phyloP scores from a whole-genome alignment of 768 basidiomycete species.

The Mycena latifolia region DNA sequence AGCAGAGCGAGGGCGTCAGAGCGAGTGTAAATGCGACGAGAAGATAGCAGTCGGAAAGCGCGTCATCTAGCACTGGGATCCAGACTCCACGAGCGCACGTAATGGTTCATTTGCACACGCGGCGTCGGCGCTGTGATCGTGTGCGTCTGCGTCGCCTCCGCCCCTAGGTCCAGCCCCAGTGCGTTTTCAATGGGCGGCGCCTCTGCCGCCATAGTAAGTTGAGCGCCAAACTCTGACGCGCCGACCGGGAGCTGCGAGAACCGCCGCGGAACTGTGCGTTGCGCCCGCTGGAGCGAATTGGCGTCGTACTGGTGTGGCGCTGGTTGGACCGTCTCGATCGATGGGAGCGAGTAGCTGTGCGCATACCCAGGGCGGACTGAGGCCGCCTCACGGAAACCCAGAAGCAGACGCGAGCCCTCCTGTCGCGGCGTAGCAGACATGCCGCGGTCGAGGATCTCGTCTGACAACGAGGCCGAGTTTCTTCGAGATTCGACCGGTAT shows the following conservation, averaged over 20 bases:
- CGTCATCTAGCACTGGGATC: background rate
- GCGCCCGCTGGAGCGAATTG: slow-evolving; percentile 9
- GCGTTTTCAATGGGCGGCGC: slow-evolving; percentile 29
- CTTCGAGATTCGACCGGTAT: background rate
- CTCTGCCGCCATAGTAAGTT: background rate
- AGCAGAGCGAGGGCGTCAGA: slow-evolving; percentile 3
- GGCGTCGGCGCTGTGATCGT: slow-evolving; percentile 33
- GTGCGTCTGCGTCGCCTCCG: slow-evolving; percentile 11
- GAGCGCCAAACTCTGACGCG: slow-evolving; percentile 12
- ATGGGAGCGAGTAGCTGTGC: slow-evolving; percentile 27
- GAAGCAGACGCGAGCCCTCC: slow-evolving; percentile 3
- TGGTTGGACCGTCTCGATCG: background rate
- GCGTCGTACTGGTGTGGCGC: background rate
- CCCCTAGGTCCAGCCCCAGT: slow-evolving; percentile 30
- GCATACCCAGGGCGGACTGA: slow-evolving; percentile 7
- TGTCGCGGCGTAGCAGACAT: slow-evolving; percentile 19
- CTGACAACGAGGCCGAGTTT: background rate
- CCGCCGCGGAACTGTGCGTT: slow-evolving; percentile 16
- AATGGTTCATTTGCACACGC: slow-evolving; percentile 27
- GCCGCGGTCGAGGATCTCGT: slow-evolving; percentile 16
- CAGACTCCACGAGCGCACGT: slow-evolving; percentile 23
- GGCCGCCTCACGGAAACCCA: slow-evolving; percentile 18
- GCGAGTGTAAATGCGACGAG: too few species aligned
- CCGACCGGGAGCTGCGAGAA: slow-evolving; percentile 23
- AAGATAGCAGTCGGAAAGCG: slow-evolving; percentile 10